Evolutionary conservation across 1,284 basidiomycete genomes (phyloP).

Genomic region (Ustilago bromivora): DNA sequence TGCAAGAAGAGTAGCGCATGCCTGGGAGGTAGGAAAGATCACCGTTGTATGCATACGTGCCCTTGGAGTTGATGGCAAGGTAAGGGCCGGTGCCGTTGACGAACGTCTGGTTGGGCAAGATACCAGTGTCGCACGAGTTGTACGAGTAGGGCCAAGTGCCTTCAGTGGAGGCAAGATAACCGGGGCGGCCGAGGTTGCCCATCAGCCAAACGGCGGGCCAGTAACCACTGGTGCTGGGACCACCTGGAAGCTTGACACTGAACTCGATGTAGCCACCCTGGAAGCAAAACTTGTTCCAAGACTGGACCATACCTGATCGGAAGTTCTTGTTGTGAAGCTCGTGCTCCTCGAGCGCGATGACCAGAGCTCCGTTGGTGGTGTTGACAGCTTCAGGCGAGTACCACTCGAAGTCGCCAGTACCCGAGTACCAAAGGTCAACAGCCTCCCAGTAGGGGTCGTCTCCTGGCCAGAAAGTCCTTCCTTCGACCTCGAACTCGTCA

Average conservation of each 20-base stretch:
- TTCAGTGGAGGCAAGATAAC: slow-evolving; percentile 67
- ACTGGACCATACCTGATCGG: slow-evolving; percentile 68
- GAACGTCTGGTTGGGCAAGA: slow-evolving; percentile 62
- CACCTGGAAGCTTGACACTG: slow-evolving; percentile 56
- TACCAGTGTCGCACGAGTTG: slow-evolving; percentile 68
- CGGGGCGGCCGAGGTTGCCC: slow-evolving; percentile 67
- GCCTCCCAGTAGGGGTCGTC: slow-evolving; percentile 69
- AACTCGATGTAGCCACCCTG: slow-evolving; percentile 69
- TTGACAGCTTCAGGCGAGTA: slow-evolving; percentile 68
- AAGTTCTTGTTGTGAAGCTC: slow-evolving; percentile 65
- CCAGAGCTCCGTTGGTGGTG: slow-evolving; percentile 58
- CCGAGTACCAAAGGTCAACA: slow-evolving; percentile 67
- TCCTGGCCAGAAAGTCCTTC: slow-evolving; percentile 73
- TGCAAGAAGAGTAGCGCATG: slow-evolving; percentile 65
- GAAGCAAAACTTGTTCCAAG: slow-evolving; percentile 70
- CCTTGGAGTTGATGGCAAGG: slow-evolving; percentile 39
- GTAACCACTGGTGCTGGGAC: slow-evolving; percentile 70
- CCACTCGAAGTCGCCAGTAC: slow-evolving; percentile 69
- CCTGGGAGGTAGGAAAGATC: slow-evolving; percentile 59
- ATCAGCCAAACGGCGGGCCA: slow-evolving; percentile 71
- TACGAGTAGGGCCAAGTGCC: slow-evolving; percentile 71
- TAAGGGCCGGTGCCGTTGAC: slow-evolving; percentile 56
- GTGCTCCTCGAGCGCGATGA: slow-evolving; percentile 58
- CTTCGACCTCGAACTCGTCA: slow-evolving; percentile 83
- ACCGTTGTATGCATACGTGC: slow-evolving; percentile 59